Evolutionary conservation across 176 grass and related monocot genomes (phyloP).

Genomic region (Raddia guianensis): DNA sequence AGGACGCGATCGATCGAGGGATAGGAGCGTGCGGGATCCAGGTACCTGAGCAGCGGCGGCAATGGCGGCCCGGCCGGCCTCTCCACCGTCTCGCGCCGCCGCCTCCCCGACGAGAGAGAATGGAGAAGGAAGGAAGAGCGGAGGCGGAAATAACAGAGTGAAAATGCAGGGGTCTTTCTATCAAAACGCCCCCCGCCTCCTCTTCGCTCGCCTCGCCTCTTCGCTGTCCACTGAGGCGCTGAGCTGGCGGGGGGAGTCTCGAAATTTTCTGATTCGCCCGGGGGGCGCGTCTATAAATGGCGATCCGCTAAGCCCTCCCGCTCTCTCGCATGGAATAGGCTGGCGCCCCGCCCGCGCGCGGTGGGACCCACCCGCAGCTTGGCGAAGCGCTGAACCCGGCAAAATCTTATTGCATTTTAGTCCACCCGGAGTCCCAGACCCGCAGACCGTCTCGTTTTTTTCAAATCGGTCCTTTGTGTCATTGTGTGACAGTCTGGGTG

Average conservation of each 20-base stretch:
- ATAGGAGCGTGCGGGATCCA: background rate
- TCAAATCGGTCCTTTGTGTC: background rate
- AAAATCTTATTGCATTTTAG: too few species aligned
- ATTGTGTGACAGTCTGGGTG: background rate
- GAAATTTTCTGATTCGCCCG: background rate
- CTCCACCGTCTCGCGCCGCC: background rate
- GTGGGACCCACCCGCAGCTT: slow-evolving; percentile 40
- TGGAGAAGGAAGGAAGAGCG: background rate
- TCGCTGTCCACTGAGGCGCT: too few species aligned
- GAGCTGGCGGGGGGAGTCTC: background rate
- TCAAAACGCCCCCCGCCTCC: background rate
- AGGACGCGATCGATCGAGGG: background rate
- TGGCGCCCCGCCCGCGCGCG: too few species aligned
- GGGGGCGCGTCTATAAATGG: slow-evolving; percentile 11
- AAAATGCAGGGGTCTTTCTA: background rate
- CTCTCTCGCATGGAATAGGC: slow-evolving; percentile 23
- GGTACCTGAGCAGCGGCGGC: background rate
- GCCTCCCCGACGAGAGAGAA: slow-evolving; percentile 24
- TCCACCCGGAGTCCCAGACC: too few species aligned
- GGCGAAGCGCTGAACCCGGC: slow-evolving; percentile 26
- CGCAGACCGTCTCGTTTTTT: background rate
- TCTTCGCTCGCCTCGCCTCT: background rate
- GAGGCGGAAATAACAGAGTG: background rate
- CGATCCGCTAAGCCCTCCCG: slow-evolving; percentile 48
- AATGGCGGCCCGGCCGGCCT: slow-evolving; percentile 31